Evolutionary conservation across 345 rosid genomes (phyloP).

Genomic region (Camelina neglecta): DNA sequence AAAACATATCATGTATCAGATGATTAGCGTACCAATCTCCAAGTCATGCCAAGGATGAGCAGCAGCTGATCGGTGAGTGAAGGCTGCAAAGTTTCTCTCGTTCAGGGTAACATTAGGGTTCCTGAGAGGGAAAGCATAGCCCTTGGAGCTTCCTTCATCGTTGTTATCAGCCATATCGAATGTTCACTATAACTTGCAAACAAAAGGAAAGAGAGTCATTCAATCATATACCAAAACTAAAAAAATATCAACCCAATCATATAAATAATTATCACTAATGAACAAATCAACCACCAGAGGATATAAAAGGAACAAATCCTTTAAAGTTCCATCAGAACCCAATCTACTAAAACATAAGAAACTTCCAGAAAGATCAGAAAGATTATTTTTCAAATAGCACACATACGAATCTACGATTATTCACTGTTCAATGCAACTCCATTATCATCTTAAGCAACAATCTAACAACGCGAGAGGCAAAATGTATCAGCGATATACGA

Average conservation of each 20-base stretch:
- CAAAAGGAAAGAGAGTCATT: neutral
- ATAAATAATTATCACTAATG: neutral
- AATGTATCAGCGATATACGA: neutral
- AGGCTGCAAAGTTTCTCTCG: constrained; percentile 80
- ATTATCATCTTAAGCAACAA: constrained; percentile 1
- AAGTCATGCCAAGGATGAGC: constrained; percentile 99
- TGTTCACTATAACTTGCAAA: constrained; percentile 21
- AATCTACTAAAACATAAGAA: neutral
- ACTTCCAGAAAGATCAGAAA: constrained; percentile 12
- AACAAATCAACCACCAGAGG: neutral
- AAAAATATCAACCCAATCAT: neutral
- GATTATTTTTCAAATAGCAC: neutral
- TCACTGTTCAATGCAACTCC: constrained; percentile 22
- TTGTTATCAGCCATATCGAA: constrained; percentile 56
- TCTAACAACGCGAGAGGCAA: neutral
- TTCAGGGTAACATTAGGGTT: constrained; percentile 55
- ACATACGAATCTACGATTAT: constrained; percentile 2
- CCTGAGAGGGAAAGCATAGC: constrained; percentile 40
- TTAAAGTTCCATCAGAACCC: neutral
- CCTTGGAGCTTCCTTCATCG: constrained; percentile 45
- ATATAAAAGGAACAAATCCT: neutral
- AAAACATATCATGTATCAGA: neutral
- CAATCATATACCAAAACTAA: constrained; percentile 12
- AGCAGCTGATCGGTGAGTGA: constrained; percentile 75
- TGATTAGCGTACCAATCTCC: constrained; percentile 64